Percentiles rank a stretch among this genome's conserved stretches.
These are phyloP conservation scores for Wickerhamomyces sydowiorum DNA, from an alignment of 805 yeast species.

Conservation along the genomic window DNA sequence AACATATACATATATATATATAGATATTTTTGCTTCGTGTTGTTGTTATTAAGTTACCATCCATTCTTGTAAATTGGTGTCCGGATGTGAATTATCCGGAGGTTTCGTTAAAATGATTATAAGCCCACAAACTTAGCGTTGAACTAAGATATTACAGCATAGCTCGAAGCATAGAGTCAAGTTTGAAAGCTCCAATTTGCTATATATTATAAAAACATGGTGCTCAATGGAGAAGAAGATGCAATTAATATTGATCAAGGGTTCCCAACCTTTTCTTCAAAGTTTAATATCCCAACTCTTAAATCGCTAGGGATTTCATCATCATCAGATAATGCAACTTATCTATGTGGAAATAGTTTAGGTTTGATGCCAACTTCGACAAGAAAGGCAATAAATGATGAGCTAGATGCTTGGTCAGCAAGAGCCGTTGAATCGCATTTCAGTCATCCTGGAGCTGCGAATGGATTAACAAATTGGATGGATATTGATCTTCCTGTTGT, in stretches of 20 bases:
- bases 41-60: too few species aligned
- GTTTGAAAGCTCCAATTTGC: background rate
- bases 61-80: too few species aligned
- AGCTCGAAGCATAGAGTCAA: too few species aligned
- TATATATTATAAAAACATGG: background rate
- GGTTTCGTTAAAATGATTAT: too few species aligned
- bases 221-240: constrained; percentile 4
- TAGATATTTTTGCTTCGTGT: too few species aligned
- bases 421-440: constrained; percentile 86
- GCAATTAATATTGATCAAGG: constrained; percentile 4
- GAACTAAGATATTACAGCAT: too few species aligned
- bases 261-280: constrained; percentile 31
- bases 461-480: constrained; percentile 66
- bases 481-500: constrained; percentile 75
- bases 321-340: constrained; percentile 28
- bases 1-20: too few species aligned
- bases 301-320: constrained; percentile 42
- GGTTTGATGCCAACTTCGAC: constrained; percentile 81
- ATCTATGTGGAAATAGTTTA: constrained; percentile 90
- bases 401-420: constrained; percentile 75
- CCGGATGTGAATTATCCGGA: too few species aligned
- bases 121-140: too few species aligned
- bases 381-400: constrained; percentile 49
- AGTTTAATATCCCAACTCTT: constrained; percentile 65
- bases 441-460: constrained; percentile 47